Conservation (phyloP, 2,329 filamentous ascomycete species). For the Furcasterigmium furcatum region DNA sequence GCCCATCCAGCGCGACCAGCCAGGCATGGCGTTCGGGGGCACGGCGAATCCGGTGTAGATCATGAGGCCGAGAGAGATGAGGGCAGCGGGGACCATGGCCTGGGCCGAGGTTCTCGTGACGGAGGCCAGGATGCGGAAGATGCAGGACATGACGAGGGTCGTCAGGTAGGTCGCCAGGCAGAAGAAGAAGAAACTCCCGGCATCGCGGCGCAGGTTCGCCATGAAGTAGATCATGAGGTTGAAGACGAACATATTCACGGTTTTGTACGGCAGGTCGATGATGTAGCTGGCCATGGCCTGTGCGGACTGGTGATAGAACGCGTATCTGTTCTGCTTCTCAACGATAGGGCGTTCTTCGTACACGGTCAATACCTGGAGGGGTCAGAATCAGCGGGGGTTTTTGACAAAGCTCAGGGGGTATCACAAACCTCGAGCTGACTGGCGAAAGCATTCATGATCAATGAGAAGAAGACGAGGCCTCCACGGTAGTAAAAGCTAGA, state of each 20-base stretch:
- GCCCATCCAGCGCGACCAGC: conserved; percentile 50
- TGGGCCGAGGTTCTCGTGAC: conserved; percentile 17
- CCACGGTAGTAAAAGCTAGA: conserved; percentile 46
- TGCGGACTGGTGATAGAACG: conserved; percentile 28
- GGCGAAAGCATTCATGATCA: conserved; percentile 26
- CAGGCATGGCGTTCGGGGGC: conserved; percentile 30
- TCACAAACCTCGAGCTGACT: conserved; percentile 13
- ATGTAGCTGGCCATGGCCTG: conserved; percentile 41
- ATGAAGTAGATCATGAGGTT: conserved; percentile 58
- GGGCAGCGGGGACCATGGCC: conserved; percentile 47
- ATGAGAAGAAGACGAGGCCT: conserved; percentile 20
- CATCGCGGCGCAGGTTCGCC: conserved; percentile 55
- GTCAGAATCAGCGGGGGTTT: too few species aligned
- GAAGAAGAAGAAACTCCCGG: conserved; percentile 60
- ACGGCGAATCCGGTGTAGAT: conserved; percentile 43
- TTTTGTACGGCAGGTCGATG: conserved; percentile 52
- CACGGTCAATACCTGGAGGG: conserved; percentile 10
- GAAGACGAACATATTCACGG: conserved; percentile 45
- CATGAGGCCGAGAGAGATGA: conserved; percentile 46
- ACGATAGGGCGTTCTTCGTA: conserved; percentile 19
- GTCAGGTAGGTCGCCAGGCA: conserved; percentile 34
- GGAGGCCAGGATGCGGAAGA: conserved; percentile 20
- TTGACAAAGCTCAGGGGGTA: too few species aligned
- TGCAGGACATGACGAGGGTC: conserved; percentile 19
- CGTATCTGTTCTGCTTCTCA: conserved; percentile 20